phyloP scores from a whole-genome alignment of 2,329 filamentous ascomycete species.

The Aspergillus pseudonomiae region DNA sequence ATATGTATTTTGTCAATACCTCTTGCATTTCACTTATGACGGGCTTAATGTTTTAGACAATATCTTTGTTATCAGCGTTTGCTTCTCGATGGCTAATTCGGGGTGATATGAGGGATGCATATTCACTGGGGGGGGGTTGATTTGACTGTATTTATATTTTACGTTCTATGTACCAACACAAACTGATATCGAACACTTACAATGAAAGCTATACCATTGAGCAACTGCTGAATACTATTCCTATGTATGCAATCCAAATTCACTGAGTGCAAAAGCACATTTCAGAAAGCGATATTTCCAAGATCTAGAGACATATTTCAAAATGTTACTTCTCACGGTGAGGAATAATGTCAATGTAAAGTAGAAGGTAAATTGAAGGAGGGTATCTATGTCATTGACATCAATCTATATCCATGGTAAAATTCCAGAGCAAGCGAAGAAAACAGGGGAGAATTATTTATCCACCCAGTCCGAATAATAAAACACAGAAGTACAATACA shows the following conservation, averaged over 20 bases:
- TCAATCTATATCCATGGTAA: constrained; percentile 22
- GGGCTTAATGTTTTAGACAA: not conserved
- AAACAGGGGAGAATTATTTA: not conserved
- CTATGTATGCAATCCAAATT: no score
- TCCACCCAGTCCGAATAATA: constrained; percentile 11
- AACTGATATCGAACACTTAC: not conserved
- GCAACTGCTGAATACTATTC: not conserved
- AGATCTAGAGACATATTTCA: not conserved
- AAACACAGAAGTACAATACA: constrained; percentile 12
- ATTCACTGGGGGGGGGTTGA: not conserved
- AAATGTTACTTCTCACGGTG: not conserved
- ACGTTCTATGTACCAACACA: not conserved
- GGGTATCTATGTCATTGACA: constrained; percentile 25
- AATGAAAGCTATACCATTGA: not conserved
- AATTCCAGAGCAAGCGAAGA: not conserved
- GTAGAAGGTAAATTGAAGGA: constrained; percentile 12
- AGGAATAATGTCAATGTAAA: not conserved
- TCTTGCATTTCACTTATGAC: not conserved
- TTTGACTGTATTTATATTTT: not conserved
- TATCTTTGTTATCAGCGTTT: not conserved
- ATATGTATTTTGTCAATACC: not conserved
- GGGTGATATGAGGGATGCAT: not conserved
- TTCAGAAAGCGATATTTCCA: no score
- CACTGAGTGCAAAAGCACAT: not conserved
- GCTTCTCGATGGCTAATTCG: not conserved